Base-by-base conservation (phyloP, 352 stramenopile genomes). In the Pythium sukuiense region DNA sequence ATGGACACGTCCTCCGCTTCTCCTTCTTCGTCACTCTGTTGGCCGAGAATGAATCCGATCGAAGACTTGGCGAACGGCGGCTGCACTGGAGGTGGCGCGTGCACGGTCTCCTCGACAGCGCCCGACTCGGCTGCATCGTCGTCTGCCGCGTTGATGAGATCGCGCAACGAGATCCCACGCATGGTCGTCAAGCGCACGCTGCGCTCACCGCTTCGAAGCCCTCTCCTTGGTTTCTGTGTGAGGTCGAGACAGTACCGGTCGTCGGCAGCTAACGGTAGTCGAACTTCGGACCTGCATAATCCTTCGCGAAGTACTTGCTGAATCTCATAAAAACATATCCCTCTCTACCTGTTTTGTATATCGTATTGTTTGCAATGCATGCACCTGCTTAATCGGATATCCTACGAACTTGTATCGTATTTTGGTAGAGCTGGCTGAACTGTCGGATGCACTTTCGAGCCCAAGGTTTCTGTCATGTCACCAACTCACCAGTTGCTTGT, bases 161-260 rank as follows among this genome's bases (percentile, higher is more conserved):
- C 66, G 60, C 66, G 66, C 29, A 72, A 49, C 16, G 66, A 72
- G 30, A 72, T 58, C 1, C 66, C 66, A 35, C 54, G 59, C 59
- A 64, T 72, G 24, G 43, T 66, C 27, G 45, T 66, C 1, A 13
- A 20, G 14, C 4, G 16, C 45, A n/a, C 5, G 45, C 45, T 29
- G 5, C 45, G n/a, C 45, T 52, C n/a, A 7, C n/a, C 20, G n/a
- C n/a, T 18, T 29, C 45, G 45, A 18, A 4, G 16, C 45, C 45
- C 45, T 52, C 20, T 2, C 45, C 45, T 29, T 5, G 45, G 5
- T 52, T 6, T 52, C 14, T 48, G 39, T 2, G 12, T 43, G 35
- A 43, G 35, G 32, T 35, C 35, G 16, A 12, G 3, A 43, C 35
- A 4, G 35, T 16, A 43, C 35, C 35, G 16, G 35, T 43, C 35